Evolutionary conservation across 192 early-diverging fungal genomes (phyloP), one percentile per base, ranked within the genome.

Genomic region (Obelidium mucronatum): DNA sequence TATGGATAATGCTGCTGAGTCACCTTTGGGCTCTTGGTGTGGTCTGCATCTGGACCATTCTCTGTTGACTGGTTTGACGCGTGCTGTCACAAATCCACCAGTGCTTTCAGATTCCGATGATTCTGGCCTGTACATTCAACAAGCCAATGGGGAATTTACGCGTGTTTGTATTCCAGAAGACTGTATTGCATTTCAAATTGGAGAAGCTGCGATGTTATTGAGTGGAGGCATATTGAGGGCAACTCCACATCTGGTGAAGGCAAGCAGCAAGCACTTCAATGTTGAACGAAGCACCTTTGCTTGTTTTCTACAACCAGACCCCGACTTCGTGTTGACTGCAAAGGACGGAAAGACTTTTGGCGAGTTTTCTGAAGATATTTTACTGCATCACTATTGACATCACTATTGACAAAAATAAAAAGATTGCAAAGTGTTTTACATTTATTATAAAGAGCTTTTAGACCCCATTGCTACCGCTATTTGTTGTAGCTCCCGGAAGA

Each of bases 21-120:
- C 40, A 28, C 77, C 76, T 28, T 83, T 84, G 69, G 91, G 87
- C 67, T 86, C 86, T 6, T 91, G 90, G 91, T 91, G 91, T 40
- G 91, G 91, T 19, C 85, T 89, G 84, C 91, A 92, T 67, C 44
- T 90, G 22, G 91, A 92, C 60, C 90, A 92, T 66, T 85, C 82
- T 6, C 81, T 82, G 1, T 78, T 92, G 52, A 92, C 91, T 17
- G 89, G 87, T 6, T 74, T 92, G 39, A 92, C 91, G 1, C 78
- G 82, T 60, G 88, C 91, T 58, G 88, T 91, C 81, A 91, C 80
- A 68, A 65, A 72, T 36, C 70, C 52, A 34, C 19, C 70, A 15
- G 55, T 39, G 15, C 52, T 65, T 2, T 64, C 69, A 24, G 4
- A 62, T n/a, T 80, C 84, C 62, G 56, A 79, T 19, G 64, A 77